A percentile compares a stretch with the other conserved stretches of the same genome.
These are phyloP conservation scores for Pharnaceum exiguum DNA, from an alignment of 148 eudicot species.

Conservation along the genomic window DNA sequence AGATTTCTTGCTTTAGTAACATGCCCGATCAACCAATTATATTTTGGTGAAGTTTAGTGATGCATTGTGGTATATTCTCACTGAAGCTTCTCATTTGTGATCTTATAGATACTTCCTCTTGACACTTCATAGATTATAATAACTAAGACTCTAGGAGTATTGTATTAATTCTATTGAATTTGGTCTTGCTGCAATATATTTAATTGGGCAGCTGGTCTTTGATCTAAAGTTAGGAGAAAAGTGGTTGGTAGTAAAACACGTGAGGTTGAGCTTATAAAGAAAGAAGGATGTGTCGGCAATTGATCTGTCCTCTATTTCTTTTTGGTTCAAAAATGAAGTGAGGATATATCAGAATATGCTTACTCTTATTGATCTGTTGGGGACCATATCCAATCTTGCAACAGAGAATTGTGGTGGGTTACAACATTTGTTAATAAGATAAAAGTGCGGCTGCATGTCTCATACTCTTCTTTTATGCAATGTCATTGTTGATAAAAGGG, in stretches of 20 bases:
- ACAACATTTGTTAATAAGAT: constrained; percentile 2
- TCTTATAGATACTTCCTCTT: no score
- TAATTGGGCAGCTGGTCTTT: background rate
- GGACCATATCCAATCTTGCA: constrained; percentile 26
- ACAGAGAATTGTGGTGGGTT: constrained; percentile 3
- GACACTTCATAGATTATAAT: no score
- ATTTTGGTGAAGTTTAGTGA: no score
- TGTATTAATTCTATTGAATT: no score
- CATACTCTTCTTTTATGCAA: background rate
- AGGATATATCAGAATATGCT: no score
- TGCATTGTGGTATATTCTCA: no score
- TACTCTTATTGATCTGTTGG: constrained; percentile 3
- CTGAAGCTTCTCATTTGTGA: no score
- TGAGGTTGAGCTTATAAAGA: constrained; percentile 10
- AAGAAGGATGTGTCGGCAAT: constrained; percentile 2
- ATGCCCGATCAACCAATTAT: no score
- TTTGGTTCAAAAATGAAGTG: constrained; percentile 17
- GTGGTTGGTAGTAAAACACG: constrained; percentile 11
- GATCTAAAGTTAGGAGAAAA: background rate
- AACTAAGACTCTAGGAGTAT: no score
- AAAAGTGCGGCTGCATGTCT: background rate
- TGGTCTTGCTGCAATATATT: no score
- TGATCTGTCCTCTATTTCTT: constrained; percentile 9
- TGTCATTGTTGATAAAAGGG: constrained; percentile 1
- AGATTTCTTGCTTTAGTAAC: no score